Conservation (phyloP, 2,329 filamentous ascomycete species). For the Aspergillus fumigatiaffinis region DNA sequence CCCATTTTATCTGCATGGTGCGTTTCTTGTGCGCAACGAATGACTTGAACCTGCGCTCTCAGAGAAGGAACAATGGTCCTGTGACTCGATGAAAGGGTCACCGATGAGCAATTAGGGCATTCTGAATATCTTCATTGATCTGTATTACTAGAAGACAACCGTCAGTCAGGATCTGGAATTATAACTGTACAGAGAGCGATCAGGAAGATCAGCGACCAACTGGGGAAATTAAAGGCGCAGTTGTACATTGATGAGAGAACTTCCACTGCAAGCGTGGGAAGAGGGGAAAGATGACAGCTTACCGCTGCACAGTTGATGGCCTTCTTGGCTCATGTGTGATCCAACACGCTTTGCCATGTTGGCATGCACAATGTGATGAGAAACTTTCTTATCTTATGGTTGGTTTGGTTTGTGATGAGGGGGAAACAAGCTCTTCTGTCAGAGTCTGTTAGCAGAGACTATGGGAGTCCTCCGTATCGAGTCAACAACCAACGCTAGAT, state of each 20-base stretch:
- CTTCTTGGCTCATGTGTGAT: neutral
- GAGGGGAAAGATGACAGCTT: neutral
- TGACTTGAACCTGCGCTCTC: neutral
- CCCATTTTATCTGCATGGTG: conserved; percentile 15
- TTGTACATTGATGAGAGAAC: neutral
- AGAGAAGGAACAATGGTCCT: neutral
- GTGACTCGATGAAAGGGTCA: neutral
- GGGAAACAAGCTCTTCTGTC: neutral
- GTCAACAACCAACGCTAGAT: neutral
- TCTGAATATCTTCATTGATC: neutral
- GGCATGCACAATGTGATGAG: neutral
- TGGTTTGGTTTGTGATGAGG: neutral
- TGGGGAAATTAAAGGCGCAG: neutral
- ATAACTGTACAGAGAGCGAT: neutral
- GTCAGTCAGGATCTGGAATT: neutral
- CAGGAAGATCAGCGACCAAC: neutral
- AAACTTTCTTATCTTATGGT: neutral
- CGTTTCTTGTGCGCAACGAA: neutral
- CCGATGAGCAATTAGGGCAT: neutral
- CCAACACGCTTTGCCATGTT: neutral
- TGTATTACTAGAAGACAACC: neutral
- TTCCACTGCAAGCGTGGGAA: neutral
- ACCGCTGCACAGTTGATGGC: neutral
- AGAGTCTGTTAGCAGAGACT: neutral
- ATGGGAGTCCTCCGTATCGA: neutral